Percentiles rank a stretch among this genome's conserved stretches.
These are phyloP conservation scores for Globomyces sp. DNA, from an alignment of 371 early-diverging fungal genomes.

Conservation along the genomic window DNA sequence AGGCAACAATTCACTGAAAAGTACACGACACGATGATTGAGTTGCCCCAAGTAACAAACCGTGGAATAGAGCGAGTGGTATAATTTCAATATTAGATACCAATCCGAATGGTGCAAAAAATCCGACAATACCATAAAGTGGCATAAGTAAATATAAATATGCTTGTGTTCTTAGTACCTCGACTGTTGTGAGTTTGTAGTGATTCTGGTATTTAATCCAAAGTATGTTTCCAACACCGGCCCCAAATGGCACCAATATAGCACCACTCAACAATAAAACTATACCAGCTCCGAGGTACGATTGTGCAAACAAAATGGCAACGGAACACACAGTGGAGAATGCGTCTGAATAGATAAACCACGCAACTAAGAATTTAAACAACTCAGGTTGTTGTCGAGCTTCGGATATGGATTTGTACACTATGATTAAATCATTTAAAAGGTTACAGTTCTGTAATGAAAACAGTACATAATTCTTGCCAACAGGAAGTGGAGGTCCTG, in stretches of 20 bases:
- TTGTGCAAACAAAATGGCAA: conserved; percentile 53
- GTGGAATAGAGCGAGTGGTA: conserved; percentile 43
- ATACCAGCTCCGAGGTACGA: conserved; percentile 28
- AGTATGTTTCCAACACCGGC: conserved; percentile 53
- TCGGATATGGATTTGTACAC: conserved; percentile 23
- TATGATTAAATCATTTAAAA: conserved; percentile 2
- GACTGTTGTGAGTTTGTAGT: conserved; percentile 30
- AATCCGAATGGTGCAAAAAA: conserved; percentile 54
- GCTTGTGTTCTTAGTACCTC: conserved; percentile 31
- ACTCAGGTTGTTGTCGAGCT: conserved; percentile 32
- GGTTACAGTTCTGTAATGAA: not conserved
- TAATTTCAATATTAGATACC: conserved; percentile 44
- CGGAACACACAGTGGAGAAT: conserved; percentile 36
- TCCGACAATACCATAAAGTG: conserved; percentile 58
- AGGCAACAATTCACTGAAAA: conserved; percentile 38
- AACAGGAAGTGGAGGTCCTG: conserved; percentile 57
- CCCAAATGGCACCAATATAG: conserved; percentile 43
- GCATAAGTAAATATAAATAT: conserved; percentile 39
- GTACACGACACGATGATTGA: conserved; percentile 50
- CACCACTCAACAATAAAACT: conserved; percentile 21
- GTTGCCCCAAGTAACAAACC: conserved; percentile 58
- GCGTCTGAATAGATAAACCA: conserved; percentile 47
- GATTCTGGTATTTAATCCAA: conserved; percentile 48
- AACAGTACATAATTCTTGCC: conserved; percentile 46
- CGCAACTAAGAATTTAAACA: conserved; percentile 39